Conservation (phyloP, 2,329 filamentous ascomycete genomes). For the Colletotrichum cuscutae region DNA sequence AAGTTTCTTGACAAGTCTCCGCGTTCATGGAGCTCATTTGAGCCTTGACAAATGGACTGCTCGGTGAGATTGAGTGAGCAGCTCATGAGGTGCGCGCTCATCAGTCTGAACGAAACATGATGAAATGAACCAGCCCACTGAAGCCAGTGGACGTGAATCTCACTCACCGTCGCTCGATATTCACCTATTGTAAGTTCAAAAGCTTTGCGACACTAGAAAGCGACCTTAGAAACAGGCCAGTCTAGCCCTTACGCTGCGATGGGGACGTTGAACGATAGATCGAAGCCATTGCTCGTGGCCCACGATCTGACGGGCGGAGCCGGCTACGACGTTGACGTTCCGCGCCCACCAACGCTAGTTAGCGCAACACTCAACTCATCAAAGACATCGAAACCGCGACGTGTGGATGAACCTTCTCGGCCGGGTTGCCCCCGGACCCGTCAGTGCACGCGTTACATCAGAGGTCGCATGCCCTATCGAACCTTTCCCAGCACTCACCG, state of each 20-base stretch:
- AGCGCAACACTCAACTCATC: neutral
- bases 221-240: too few relatives aligned
- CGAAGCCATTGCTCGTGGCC: slow-evolving; percentile 3
- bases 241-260: neutral
- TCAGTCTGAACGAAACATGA: neutral
- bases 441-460: slow-evolving; percentile 34
- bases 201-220: too few relatives aligned
- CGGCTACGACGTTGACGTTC: slow-evolving; percentile 15
- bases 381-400: neutral
- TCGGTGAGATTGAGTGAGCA: neutral
- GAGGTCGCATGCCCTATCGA: slow-evolving; percentile 10
- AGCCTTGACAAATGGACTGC: neutral
- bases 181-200: too few relatives aligned
- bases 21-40: neutral
- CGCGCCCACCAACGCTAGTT: neutral
- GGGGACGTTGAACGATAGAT: neutral
- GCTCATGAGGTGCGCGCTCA: neutral
- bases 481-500: neutral
- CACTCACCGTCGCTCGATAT: neutral
- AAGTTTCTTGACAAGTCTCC: too few relatives aligned
- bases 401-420: neutral
- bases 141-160: neutral
- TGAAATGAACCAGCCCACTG: neutral
- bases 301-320: slow-evolving; percentile 25
- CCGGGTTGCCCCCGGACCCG: slow-evolving; percentile 16